Base-by-base conservation (phyloP, 306 rosid genomes). In the Vigna unguiculata region DNA sequence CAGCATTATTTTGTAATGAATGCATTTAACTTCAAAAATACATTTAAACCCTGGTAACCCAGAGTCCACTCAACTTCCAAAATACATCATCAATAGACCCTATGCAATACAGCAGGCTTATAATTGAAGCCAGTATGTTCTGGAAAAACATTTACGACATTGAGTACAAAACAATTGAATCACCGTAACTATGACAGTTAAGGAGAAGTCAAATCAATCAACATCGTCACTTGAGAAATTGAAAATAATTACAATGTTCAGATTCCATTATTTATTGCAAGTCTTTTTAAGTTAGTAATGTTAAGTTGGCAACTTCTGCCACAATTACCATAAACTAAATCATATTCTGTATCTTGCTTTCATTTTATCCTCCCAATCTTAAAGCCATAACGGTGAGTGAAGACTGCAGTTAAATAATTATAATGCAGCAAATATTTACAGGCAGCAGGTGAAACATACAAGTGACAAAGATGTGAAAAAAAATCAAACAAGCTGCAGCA, bases 141-240 rank as follows among this genome's bases (percentile, higher is more conserved):
- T 25, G 19, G 9, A 15, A 7, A 11, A 7, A 25, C 2, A 24
- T 13, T 6, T 36, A 9, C 16, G 30, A 9, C 45, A 32, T n/a
- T 20, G 6, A 43, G 32, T 16, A 22, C n/a, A 45, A 67, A 38
- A 40, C 20, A 12, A 77, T 12, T 7, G 28, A 68, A 67, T 7
- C 47, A 52, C 24, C 3, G 51, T 71, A 15, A 19, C 41, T 10
- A 25, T 62, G 4, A 25, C 69, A 63, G 58, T 70, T 17, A 16
- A 17, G 19, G 70, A 19, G 48, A 73, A 72, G 32, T 19, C 25
- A 12, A n/a, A 59, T 46, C 34, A 73, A 73, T 41, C 21, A 71
- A 51, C 47, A 52, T 38, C 71, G 22, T 20, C 45, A 32, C 48
- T 51, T 38, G 2, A 48, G 45, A 38, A 30, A 59, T 22, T 8